These are phyloP conservation scores for Aleurites moluccanus DNA, from an alignment of 441 rosid genomes.

Conservation along the genomic window DNA sequence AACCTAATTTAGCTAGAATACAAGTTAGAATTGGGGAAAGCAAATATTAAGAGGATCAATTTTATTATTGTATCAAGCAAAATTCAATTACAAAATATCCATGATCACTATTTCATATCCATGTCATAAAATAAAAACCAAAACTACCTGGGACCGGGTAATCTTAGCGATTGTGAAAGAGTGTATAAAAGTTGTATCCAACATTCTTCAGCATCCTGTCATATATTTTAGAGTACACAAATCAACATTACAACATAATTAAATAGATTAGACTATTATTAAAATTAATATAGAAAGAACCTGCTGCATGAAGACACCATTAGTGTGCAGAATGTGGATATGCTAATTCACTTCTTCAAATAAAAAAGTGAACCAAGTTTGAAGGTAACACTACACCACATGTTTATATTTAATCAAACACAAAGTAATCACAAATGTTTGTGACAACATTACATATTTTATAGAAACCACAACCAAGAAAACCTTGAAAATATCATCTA, in stretches of 20 bases:
- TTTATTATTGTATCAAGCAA: neutral
- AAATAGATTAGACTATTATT: slow-evolving; percentile 3
- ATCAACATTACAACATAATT: slow-evolving; percentile 21
- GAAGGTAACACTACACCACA: too few species aligned
- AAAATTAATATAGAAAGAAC: slow-evolving; percentile 49
- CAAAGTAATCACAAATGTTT: too few species aligned
- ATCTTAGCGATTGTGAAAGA: slow-evolving; percentile 74
- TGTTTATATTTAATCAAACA: too few species aligned
- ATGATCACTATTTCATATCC: neutral
- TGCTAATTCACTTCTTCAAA: too few species aligned
- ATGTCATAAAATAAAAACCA: slow-evolving; percentile 16
- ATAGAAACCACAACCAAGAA: too few species aligned
- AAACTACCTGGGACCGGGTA: slow-evolving; percentile 54
- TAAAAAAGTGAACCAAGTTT: too few species aligned
- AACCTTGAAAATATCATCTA: too few species aligned
- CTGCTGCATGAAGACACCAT: slow-evolving; percentile 98
- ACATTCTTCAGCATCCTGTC: slow-evolving; percentile 97
- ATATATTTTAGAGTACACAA: slow-evolving; percentile 21
- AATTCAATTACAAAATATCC: neutral
- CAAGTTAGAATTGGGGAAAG: neutral
- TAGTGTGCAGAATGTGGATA: too few species aligned
- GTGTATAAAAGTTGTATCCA: slow-evolving; percentile 92
- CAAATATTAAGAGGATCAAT: neutral
- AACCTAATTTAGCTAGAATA: neutral
- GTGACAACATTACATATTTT: too few species aligned